Base-by-base conservation (phyloP, 2,329 filamentous ascomycete species). In the Geosmithia putterillii region DNA sequence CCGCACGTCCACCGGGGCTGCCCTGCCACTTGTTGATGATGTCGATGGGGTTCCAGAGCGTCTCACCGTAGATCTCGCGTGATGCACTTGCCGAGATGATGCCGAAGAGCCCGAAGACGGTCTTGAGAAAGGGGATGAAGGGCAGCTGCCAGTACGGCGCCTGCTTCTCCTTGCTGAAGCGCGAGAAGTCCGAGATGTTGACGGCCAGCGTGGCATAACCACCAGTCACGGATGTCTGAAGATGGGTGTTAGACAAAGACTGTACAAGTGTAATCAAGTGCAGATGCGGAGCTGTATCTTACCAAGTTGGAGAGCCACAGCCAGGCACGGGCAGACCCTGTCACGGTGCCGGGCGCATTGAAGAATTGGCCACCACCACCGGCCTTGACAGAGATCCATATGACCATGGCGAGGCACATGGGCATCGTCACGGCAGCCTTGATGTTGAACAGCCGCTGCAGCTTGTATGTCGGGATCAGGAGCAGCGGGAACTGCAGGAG, bases 21-120 rank as follows among this genome's bases (percentile, higher is more conserved):
- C 67, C 67, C 32, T 59, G 55, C 70, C 70, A 73, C 8, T 65
- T 54, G 7, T 51, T 56, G 43, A 64, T 58, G 42, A 73, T 66
- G 14, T 67, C 62, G 3, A 73, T 56, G 1, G 70, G 70, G 48
- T 72, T 68, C 70, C 70, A 73, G 42, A 69, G 52, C 44, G 69
- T 58, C 34, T 52, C 49, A 38, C 54, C 56, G 36, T 54, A 57
- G 22, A 70, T 65, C 12, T 67, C 62, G n/a, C 64, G 61, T 20
- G 67, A 61, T 2, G 68, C 68, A 23, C 63, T 64, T 3, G 67
- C 69, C 9, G 68, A 63, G 39, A 72, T 61, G 46, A 73, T 69
- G 14, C 67, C 69, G 17, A 67, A 65, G 22, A 71, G 51, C 7
- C 64, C 61, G 37, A 68, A 64, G 20, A 70, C 52, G 6, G 66